These are phyloP conservation scores for peach (Prunus persica) DNA, from an alignment of 306 rosid genomes.

Conservation along the genomic window Prunus_persica_NCBIv2 NC_034014.1:3499501-3500000, in stretches of 20 bases:
- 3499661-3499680: neutral
- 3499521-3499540: neutral
- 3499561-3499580: neutral
- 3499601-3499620: neutral
- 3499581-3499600: neutral
- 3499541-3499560: neutral
- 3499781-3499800: slow-evolving; percentile 25
- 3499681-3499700: neutral
- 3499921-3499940: slow-evolving; percentile 34
- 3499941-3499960: slow-evolving; percentile 27
- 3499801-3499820: slow-evolving; percentile 27
- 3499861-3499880: slow-evolving; percentile 5
- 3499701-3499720: neutral
- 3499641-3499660: neutral
- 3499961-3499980: slow-evolving; percentile 59
- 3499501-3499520: no score
- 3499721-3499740: slow-evolving; percentile 13
- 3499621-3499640: neutral
- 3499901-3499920: slow-evolving; percentile 20
- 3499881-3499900: slow-evolving; percentile 25
- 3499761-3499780: slow-evolving; percentile 22
- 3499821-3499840: slow-evolving; percentile 13
- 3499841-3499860: slow-evolving; percentile 21
- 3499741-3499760: slow-evolving; percentile 28
- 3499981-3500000: slow-evolving; percentile 86